Evolutionary conservation across 2,329 filamentous ascomycete genomes (phyloP).

Genomic region (Volutella citrinella): DNA sequence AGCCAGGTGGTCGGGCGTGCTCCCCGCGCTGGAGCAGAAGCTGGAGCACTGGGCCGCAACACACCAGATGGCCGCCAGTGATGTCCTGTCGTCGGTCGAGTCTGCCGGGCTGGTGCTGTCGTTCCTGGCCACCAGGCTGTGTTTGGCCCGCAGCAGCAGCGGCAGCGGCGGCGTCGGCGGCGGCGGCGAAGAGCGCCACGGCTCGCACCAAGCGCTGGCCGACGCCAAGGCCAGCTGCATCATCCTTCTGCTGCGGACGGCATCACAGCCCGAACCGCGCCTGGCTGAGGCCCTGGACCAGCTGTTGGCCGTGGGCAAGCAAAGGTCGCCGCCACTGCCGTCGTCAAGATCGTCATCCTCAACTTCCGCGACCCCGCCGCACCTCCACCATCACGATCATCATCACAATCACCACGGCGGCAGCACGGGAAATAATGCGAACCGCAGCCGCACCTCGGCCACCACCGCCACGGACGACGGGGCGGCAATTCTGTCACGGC

Average conservation of each 20-base stretch:
- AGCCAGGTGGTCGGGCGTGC: conserved; percentile 6
- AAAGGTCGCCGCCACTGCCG: too few species aligned
- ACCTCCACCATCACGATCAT: too few species aligned
- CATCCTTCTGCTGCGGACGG: conserved; percentile 19
- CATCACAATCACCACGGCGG: too few species aligned
- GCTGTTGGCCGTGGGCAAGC: too few species aligned
- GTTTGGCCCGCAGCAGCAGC: conserved; percentile 10
- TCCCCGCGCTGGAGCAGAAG: conserved; percentile 15
- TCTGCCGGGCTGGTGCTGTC: conserved; percentile 14
- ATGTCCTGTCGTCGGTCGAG: conserved; percentile 6
- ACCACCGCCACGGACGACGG: too few species aligned
- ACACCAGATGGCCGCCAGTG: conserved; percentile 13
- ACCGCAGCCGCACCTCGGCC: too few species aligned
- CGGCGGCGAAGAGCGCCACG: conserved; percentile 5
- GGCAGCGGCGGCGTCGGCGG: too few species aligned
- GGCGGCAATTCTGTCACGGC: conserved; percentile 16
- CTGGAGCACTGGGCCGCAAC: conserved; percentile 20
- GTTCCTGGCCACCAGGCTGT: conserved; percentile 22
- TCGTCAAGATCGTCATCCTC: too few species aligned
- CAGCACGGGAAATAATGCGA: too few species aligned
- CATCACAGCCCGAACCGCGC: conserved; percentile 11
- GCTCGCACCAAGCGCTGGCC: conserved; percentile 4
- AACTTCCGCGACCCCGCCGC: too few species aligned
- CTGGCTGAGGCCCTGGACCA: conserved; percentile 15
- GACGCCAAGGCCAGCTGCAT: conserved; percentile 24